Percentiles rank a stretch among this genome's conserved stretches.
phyloP scores from a whole-genome alignment of 2,329 filamentous ascomycete genomes.

The Corniculantispora saksenae region DNA sequence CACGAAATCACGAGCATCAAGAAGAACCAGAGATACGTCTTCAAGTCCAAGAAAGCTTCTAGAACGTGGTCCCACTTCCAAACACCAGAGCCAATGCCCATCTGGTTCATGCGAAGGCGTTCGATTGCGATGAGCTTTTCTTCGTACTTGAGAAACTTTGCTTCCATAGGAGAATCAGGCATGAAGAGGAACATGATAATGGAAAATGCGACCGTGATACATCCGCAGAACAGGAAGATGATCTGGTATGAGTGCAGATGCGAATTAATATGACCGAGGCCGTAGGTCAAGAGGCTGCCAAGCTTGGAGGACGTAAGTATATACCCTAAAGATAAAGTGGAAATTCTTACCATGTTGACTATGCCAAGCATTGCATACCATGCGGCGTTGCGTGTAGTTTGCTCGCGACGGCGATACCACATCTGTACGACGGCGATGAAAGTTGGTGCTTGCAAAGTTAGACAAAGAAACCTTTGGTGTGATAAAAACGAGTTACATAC shows the following conservation, averaged over 20 bases:
- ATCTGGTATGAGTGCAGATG: slow-evolving; percentile 40
- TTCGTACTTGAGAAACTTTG: slow-evolving; percentile 54
- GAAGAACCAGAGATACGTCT: slow-evolving; percentile 40
- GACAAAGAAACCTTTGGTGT: background rate
- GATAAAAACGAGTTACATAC: slow-evolving; percentile 19
- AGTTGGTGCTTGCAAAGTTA: slow-evolving; percentile 26
- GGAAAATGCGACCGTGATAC: slow-evolving; percentile 47
- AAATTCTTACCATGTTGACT: slow-evolving; percentile 31
- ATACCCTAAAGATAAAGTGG: background rate
- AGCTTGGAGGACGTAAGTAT: slow-evolving; percentile 21
- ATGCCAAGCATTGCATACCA: slow-evolving; percentile 37
- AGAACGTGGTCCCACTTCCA: slow-evolving; percentile 41
- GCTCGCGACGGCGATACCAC: slow-evolving; percentile 38
- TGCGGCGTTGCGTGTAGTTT: slow-evolving; percentile 32
- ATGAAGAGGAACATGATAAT: slow-evolving; percentile 54
- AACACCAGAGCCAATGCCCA: slow-evolving; percentile 35
- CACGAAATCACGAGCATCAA: slow-evolving; percentile 53
- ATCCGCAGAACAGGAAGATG: slow-evolving; percentile 38
- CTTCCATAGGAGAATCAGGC: slow-evolving; percentile 62
- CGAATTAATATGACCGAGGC: slow-evolving; percentile 33
- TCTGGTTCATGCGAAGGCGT: slow-evolving; percentile 50
- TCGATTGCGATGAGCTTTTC: slow-evolving; percentile 61
- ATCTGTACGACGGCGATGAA: slow-evolving; percentile 37
- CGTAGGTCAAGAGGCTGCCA: slow-evolving; percentile 34
- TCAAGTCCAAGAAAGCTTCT: slow-evolving; percentile 36